A percentile compares a stretch with the other conserved stretches of the same genome.
Evolutionary conservation across 2,329 filamentous ascomycete species (phyloP).

Genomic region (Botrytis sinoallii): DNA sequence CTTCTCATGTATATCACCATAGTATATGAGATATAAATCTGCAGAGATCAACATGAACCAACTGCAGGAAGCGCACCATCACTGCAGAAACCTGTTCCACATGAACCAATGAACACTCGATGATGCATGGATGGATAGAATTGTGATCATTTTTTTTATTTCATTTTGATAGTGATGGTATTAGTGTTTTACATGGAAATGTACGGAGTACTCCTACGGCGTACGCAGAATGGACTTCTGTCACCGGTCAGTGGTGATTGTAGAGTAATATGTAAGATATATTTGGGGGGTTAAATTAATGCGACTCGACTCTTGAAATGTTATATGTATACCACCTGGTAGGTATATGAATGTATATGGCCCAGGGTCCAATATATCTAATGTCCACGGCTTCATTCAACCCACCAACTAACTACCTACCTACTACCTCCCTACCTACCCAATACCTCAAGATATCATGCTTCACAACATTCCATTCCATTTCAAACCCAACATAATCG

Average conservation of each 20-base stretch:
- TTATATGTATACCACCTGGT: too few relatives aligned
- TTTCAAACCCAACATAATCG: background rate
- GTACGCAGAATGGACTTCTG: background rate
- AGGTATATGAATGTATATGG: background rate
- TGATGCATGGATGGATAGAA: background rate
- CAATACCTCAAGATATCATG: background rate
- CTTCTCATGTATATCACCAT: background rate
- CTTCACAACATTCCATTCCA: background rate
- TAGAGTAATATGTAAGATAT: background rate
- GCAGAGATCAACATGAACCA: background rate
- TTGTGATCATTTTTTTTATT: background rate
- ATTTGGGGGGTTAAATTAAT: background rate
- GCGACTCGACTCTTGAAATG: background rate
- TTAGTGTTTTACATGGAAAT: background rate
- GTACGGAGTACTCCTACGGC: background rate
- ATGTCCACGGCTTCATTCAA: background rate
- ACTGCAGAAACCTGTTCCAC: background rate
- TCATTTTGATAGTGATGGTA: background rate
- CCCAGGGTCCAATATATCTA: background rate
- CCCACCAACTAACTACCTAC: background rate
- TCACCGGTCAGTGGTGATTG: background rate
- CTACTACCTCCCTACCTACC: too few relatives aligned
- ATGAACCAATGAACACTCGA: background rate
- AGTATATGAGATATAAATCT: background rate
- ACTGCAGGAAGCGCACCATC: slow-evolving; percentile 2